Percentiles rank a stretch among this genome's conserved stretches.
phyloP scores from a whole-genome alignment of 345 rosid genomes.

The Pistacia integerrima region DNA sequence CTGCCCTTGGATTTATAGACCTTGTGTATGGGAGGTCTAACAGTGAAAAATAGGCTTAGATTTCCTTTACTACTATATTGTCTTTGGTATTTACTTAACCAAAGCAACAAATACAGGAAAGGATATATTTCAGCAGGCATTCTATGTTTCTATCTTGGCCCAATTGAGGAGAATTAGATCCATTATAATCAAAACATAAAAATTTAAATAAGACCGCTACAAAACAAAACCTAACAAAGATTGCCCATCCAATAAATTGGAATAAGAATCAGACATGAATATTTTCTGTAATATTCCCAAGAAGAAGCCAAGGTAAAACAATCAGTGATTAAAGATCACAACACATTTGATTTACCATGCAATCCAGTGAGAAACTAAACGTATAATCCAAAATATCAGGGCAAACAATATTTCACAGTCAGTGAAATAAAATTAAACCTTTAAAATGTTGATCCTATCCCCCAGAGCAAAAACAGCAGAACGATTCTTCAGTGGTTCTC shows the following conservation, averaged over 20 bases:
- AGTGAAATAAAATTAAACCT: constrained; percentile 30
- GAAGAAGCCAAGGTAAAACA: not conserved
- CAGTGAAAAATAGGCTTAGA: not conserved
- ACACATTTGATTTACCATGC: not conserved
- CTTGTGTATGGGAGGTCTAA: too few species aligned
- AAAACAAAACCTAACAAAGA: not conserved
- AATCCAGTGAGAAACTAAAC: not conserved
- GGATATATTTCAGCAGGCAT: not conserved
- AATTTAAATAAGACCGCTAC: not conserved
- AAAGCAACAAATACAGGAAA: not conserved
- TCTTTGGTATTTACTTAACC: not conserved
- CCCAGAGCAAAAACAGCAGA: constrained; percentile 92
- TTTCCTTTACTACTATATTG: not conserved
- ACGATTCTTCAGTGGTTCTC: constrained; percentile 90
- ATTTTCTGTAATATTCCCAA: constrained; percentile 2
- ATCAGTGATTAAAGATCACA: constrained; percentile 4
- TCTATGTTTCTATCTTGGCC: not conserved
- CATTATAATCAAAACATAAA: not conserved
- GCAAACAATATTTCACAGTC: not conserved
- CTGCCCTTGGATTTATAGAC: too few species aligned
- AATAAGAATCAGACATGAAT: not conserved
- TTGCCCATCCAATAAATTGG: not conserved
- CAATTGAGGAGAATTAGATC: not conserved
- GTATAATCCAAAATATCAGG: not conserved
- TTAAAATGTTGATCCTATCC: constrained; percentile 84